Evolutionary conservation across 768 basidiomycete genomes (phyloP).

Genomic region (Lactarius evosmus): DNA sequence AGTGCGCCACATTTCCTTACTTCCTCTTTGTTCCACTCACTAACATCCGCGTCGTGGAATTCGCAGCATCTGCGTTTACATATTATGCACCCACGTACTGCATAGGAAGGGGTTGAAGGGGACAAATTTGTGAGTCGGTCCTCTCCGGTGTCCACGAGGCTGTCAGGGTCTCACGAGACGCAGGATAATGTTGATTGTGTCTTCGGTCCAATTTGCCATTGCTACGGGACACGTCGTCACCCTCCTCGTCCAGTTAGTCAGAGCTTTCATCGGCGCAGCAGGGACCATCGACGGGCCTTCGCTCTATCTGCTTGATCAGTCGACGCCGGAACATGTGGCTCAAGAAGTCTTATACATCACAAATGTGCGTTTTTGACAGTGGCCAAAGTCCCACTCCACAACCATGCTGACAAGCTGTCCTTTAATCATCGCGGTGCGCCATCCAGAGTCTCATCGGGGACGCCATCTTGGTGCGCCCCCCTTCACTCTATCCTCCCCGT

Average conservation of each 20-base stretch:
- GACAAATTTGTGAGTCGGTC: slow-evolving; percentile 4
- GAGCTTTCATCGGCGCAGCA: slow-evolving; percentile 1
- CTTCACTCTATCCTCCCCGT: background rate
- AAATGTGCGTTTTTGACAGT: slow-evolving; percentile 1
- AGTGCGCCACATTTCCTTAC: background rate
- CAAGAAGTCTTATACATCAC: slow-evolving; percentile 18
- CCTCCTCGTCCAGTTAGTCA: slow-evolving; percentile 11
- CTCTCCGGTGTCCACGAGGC: background rate
- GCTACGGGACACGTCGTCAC: slow-evolving; percentile 20
- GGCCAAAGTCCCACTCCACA: background rate
- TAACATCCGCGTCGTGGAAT: background rate
- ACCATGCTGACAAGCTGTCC: background rate
- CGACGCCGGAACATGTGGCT: slow-evolving; percentile 13
- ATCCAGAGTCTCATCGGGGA: slow-evolving; percentile 22
- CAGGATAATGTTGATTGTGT: slow-evolving; percentile 15
- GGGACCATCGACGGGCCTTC: background rate
- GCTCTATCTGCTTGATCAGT: background rate
- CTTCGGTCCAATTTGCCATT: slow-evolving; percentile 13
- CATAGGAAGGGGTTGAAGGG: slow-evolving; percentile 7
- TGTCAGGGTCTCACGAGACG: background rate
- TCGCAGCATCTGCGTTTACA: slow-evolving; percentile 15
- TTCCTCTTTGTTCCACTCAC: background rate
- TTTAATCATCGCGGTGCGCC: too few species aligned
- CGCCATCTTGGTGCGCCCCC: slow-evolving; percentile 13
- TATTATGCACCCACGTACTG: slow-evolving; percentile 7